Evolutionary conservation across 2,329 filamentous ascomycete species (phyloP), one percentile per base, ranked within the genome.

Genomic region (Fusarium acutatum): DNA sequence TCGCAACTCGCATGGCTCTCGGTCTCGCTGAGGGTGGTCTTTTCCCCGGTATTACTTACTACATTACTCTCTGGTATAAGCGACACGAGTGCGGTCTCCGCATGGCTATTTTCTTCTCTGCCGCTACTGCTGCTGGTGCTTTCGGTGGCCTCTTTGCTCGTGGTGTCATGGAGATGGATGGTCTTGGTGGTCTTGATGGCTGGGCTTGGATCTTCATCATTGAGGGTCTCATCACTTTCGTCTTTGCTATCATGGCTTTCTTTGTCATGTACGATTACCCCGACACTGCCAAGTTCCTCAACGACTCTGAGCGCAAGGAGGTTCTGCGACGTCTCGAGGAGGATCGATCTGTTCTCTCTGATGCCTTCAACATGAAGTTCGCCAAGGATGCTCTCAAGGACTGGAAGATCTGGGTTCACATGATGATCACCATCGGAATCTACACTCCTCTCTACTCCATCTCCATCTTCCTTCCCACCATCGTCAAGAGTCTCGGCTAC

Each of bases 131-230:
- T 4, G 89, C 90, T 5, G 89, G 89, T 50, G 89, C 89, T 3
- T 91, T 91, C 69, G 89, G 90, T 54, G 89, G 89, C 24, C 83
- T 92, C 15, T 82, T 92, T 22, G 90, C 90, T 6, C 87, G 86
- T 37, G 90, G 85, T 28, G 87, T 92, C 57, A 86, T 88, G 37
- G 87, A 90, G 77, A 89, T 92, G 86, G 76, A 84, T 3, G 87
- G 87, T 6, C 74, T 83, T 12, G 81, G 88, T 6, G 80, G 81
- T 32, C 86, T 89, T 18, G 80, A 82, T 56, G 92, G 92, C 3
- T 96, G 93, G 93, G 86, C 89, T 4, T 95, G 92, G 93, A 94
- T 96, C 58, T 96, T 96, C 80, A 92, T 95, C 66, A 83, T 94
- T 7, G 91, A 93, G 79, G 88, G 88, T 35, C 66, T 88, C 26